Conservation (phyloP, 495 filamentous ascomycete genomes). For the Hyaloscypha variabilis region DNA sequence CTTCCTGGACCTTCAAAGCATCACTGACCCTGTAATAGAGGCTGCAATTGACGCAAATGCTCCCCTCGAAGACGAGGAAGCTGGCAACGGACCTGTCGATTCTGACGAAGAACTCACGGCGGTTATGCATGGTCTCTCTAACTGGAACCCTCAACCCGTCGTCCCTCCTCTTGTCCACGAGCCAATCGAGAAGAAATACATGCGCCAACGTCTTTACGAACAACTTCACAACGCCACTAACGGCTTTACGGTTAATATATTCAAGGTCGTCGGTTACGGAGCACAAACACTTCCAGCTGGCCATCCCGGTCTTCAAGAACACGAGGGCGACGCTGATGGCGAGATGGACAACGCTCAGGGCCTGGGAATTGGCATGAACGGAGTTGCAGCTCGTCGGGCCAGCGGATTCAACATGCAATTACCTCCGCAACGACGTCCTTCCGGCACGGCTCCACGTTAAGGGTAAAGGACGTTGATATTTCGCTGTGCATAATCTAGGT, state of each 20-base stretch:
- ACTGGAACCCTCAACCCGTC: conserved; percentile 74
- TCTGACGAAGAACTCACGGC: conserved; percentile 89
- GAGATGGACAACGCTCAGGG: conserved; percentile 5
- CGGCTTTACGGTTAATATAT: conserved; percentile 57
- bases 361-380: conserved; percentile 18
- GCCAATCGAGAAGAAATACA: conserved; percentile 72
- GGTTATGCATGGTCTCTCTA: conserved; percentile 81
- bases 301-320: conserved; percentile 35
- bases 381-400: conserved; percentile 16
- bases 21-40: conserved; percentile 51
- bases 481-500: neutral
- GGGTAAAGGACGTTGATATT: neutral
- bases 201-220: conserved; percentile 84
- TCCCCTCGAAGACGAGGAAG: conserved; percentile 84
- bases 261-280: conserved; percentile 33
- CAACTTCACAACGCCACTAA: conserved; percentile 78
- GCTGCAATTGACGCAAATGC: conserved; percentile 93
- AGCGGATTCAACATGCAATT: conserved; percentile 25
- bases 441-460: neutral
- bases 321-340: conserved; percentile 21
- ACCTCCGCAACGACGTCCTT: conserved; percentile 19
- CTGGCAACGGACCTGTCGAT: conserved; percentile 74
- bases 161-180: conserved; percentile 66
- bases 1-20: conserved; percentile 5
- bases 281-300: conserved; percentile 48